Evolutionary conservation across 441 rosid species (phyloP), one percentile per base, ranked within the genome.

Genomic region (Codiaeum variegatum): DNA sequence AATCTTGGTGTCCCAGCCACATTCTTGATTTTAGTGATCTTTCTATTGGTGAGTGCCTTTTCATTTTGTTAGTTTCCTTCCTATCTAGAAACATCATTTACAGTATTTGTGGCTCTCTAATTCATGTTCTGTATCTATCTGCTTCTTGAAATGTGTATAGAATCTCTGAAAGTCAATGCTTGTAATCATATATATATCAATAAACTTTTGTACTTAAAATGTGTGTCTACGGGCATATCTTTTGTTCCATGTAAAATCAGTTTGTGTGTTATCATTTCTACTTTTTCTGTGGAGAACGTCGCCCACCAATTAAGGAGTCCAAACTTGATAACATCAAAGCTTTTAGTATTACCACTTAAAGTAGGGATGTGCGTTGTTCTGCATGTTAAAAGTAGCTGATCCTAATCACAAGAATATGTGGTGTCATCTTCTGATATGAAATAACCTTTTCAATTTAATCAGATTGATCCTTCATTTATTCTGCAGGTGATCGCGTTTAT

Each of bases 11-110:
- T 70, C 93, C 87, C 38, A 83, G 88, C 80, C 86, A 91, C 81
- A 84, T 95, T 74, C 84, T 95, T 34, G 99, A 95, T 84, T 91
- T 95, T 77, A 91, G 97, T 72, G 77, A 91, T 87, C 89, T 92
- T 75, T 79, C 92, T 46, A 72, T 86, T 49, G 97, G 98, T 90
- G 76, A 77, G 85, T 72, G 67, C 62, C 58, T 59, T 59, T 73
- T 74, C 62, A 23, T 34, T 55, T 46, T 29, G 63, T 66, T 52
- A 15, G 23, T 56, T 24, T 68, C 62, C 38, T 11, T 67, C 60
- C 61, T 9, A n/a, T 40, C 1, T 26, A 28, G 29, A 59, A 26
- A 13, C 65, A 19, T 51, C 15, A 9, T 56, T 26, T 31, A 0
- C 61, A n/a, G 16, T 47, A 56, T 13, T 24, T 1, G 29, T 5